Evolutionary conservation across 1,284 basidiomycete species (phyloP), one percentile per base, ranked within the genome.

Genomic region (Vanrija sp.): DNA sequence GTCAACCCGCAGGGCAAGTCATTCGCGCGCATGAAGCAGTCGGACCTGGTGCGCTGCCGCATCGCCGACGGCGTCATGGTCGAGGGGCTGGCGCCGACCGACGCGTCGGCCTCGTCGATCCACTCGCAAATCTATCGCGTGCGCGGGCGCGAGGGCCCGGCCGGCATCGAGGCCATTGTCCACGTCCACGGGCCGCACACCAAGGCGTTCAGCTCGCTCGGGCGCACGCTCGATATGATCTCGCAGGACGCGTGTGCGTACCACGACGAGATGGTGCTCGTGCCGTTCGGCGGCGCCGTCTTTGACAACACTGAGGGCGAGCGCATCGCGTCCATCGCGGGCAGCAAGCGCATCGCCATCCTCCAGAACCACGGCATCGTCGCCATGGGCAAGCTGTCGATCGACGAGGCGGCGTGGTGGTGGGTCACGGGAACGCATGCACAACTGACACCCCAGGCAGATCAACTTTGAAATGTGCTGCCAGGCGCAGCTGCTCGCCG

Each of bases 321-420:
- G 52, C 54, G 69, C 6, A 73, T 73, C 18, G 71, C 66, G 18
- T 48, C 47, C 4, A 47, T 63, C 19, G 51, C 65, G 1, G 60
- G 59, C 3, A 37, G 53, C 14, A 62, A 60, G 48, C 64, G 64
- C 41, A 61, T 73, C 18, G 71, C 63, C 9, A 62, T 73, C 16
- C 58, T 73, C 19, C 71, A 73, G 49, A 71, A 69, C 54, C 71
- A 73, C 58, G 71, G 71, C 2, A 55, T 60, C 25, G 24, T 73
- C 31, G 59, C 63, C 7, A 51, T 73, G 18, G 71, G 71, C 18
- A 59, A 52, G 41, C 54, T 66, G 39, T 59, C 54, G 8, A 70
- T 71, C n/a, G 69, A 73, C 47, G 71, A 73, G 49, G 71, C 71
- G 4, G 67, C 68, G 5, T 73, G 69, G 69, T 73, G 71, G 71